Conservation (phyloP, 495 filamentous ascomycete species). For the Poronia punctata region DNA sequence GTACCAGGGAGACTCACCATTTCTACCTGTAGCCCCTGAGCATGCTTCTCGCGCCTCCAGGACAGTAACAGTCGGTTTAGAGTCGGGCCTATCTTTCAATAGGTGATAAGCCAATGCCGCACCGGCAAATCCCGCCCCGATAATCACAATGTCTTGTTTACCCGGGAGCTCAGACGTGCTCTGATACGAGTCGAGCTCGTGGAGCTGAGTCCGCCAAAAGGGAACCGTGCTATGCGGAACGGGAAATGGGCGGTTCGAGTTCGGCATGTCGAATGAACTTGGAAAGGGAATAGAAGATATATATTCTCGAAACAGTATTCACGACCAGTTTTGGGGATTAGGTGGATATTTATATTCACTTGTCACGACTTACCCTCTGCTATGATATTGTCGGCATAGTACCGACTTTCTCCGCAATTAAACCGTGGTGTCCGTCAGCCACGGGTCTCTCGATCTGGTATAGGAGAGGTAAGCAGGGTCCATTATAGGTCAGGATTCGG, state of each 20-base stretch:
- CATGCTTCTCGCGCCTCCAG: slow-evolving; percentile 66
- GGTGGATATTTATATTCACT: too few species aligned
- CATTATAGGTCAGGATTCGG: too few species aligned
- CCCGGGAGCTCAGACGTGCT: slow-evolving; percentile 27
- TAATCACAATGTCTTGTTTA: slow-evolving; percentile 29
- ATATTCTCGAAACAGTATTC: too few species aligned
- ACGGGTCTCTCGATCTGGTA: too few species aligned
- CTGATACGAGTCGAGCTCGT: slow-evolving; percentile 30
- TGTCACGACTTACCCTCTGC: too few species aligned
- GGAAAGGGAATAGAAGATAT: too few species aligned
- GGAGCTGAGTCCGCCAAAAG: slow-evolving; percentile 33
- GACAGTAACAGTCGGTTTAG: slow-evolving; percentile 46
- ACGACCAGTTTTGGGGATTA: too few species aligned
- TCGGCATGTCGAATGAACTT: too few species aligned
- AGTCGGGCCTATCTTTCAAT: slow-evolving; percentile 15
- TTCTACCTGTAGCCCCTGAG: slow-evolving; percentile 65
- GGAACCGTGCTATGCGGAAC: slow-evolving; percentile 26
- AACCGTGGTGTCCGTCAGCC: too few species aligned
- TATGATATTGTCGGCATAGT: too few species aligned
- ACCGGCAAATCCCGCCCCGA: slow-evolving; percentile 31
- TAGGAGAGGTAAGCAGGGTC: too few species aligned
- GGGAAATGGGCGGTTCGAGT: slow-evolving; percentile 19
- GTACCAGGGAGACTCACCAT: slow-evolving; percentile 20
- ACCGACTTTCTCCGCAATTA: too few species aligned
- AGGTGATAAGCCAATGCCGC: slow-evolving; percentile 23